A percentile compares a stretch with the other conserved stretches of the same genome.
Conservation (phyloP, 1,284 basidiomycete species). For the Cryptococcus sp. region DNA sequence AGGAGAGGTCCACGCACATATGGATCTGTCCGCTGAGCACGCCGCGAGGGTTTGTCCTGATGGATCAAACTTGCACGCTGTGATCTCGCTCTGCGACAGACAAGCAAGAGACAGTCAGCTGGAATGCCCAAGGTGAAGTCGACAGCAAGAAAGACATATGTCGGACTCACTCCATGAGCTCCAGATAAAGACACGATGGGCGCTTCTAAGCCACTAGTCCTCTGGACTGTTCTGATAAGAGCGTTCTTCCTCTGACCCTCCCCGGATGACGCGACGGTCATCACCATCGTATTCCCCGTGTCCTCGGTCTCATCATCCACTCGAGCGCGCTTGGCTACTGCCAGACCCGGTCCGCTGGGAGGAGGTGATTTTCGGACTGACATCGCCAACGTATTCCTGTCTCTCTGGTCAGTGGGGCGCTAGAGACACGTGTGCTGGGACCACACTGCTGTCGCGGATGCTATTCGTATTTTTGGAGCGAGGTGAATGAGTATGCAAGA, state of each 20-base stretch:
- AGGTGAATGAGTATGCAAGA: neutral
- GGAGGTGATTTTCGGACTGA: slow-evolving; percentile 51
- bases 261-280: slow-evolving; percentile 51
- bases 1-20: slow-evolving; percentile 41
- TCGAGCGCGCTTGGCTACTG: slow-evolving; percentile 51
- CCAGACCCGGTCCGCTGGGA: slow-evolving; percentile 43
- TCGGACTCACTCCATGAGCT: slow-evolving; percentile 48
- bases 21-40: slow-evolving; percentile 49
- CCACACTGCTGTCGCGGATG: neutral
- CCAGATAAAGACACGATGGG: slow-evolving; percentile 49
- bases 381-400: slow-evolving; percentile 20
- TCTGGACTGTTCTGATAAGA: slow-evolving; percentile 47
- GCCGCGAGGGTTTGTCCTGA: slow-evolving; percentile 53
- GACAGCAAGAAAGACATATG: neutral
- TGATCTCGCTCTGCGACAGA: slow-evolving; percentile 48
- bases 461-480: neutral
- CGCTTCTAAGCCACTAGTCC: slow-evolving; percentile 51
- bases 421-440: neutral
- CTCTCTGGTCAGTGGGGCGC: too few relatives aligned
- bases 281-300: slow-evolving; percentile 23
- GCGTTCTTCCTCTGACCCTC: slow-evolving; percentile 50
- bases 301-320: slow-evolving; percentile 44
- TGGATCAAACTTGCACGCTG: slow-evolving; percentile 53
- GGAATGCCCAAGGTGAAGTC: neutral
- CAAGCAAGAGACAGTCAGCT: neutral